phyloP scores from a whole-genome alignment of 2,329 filamentous ascomycete species.

The Xylaria multiplex region DNA sequence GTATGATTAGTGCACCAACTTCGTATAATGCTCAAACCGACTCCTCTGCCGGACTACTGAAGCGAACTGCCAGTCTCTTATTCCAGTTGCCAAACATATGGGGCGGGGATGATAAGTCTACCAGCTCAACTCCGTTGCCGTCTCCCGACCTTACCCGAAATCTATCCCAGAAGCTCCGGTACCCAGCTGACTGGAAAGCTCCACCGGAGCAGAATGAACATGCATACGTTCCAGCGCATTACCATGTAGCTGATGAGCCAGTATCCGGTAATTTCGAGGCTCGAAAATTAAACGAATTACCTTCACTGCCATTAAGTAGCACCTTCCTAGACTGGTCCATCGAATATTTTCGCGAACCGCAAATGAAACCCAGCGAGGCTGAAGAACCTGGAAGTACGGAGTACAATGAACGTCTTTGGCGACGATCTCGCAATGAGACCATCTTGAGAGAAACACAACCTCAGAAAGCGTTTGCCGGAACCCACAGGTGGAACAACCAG shows the following conservation, averaged over 20 bases:
- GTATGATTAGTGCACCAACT: conserved; percentile 52
- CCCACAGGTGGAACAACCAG: conserved; percentile 83
- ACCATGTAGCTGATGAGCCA: conserved; percentile 80
- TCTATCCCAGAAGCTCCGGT: conserved; percentile 54
- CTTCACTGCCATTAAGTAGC: conserved; percentile 79
- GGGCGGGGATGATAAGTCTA: conserved; percentile 58
- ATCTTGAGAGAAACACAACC: conserved; percentile 94
- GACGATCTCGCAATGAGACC: conserved; percentile 88
- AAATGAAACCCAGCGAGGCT: conserved; percentile 96
- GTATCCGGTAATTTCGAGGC: conserved; percentile 79
- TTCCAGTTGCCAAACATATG: conserved; percentile 65
- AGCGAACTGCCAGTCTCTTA: conserved; percentile 71
- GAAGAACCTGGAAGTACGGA: conserved; percentile 96
- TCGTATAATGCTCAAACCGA: conserved; percentile 54
- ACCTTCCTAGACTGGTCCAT: conserved; percentile 95
- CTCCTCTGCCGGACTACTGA: conserved; percentile 67
- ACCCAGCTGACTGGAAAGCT: conserved; percentile 56
- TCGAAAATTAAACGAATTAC: conserved; percentile 66
- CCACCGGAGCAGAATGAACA: conserved; percentile 82
- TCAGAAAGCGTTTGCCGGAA: conserved; percentile 87
- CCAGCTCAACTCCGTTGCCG: conserved; percentile 48
- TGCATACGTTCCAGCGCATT: conserved; percentile 71
- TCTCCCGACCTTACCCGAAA: conserved; percentile 52
- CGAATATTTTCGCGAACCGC: conserved; percentile 96
- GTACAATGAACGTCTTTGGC: conserved; percentile 95